phyloP scores from a whole-genome alignment of 352 stramenopile genomes.

The Blastocystis sp. region DNA sequence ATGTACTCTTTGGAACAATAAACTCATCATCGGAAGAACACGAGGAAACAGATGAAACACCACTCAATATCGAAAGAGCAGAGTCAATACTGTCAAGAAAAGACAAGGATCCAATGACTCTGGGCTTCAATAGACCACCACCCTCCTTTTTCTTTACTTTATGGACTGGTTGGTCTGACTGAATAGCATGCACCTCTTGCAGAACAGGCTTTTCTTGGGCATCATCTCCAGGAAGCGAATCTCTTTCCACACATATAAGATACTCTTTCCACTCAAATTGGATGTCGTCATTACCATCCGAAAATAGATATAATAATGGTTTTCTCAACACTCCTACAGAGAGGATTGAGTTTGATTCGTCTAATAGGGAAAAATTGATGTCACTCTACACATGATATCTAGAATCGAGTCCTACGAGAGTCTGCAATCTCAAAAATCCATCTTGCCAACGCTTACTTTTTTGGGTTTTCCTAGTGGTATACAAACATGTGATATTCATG shows the following conservation, averaged over 20 bases:
- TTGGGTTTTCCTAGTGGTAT: conserved; percentile 39
- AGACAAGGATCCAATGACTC: background rate
- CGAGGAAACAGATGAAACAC: background rate
- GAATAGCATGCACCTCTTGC: background rate
- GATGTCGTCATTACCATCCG: background rate
- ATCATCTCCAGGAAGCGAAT: background rate
- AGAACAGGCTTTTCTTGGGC: background rate
- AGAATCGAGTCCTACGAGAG: background rate
- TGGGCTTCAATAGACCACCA: background rate
- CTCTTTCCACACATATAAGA: conserved; percentile 24
- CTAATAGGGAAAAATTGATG: background rate
- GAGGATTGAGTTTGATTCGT: background rate
- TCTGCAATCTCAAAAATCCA: background rate
- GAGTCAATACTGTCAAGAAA: background rate
- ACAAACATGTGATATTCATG: conserved; percentile 24
- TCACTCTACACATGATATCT: background rate
- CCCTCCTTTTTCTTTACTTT: background rate
- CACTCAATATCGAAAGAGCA: background rate
- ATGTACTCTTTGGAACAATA: too few relatives aligned
- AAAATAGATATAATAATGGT: background rate
- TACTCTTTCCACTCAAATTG: conserved; percentile 20
- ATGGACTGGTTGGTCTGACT: background rate
- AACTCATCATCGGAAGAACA: background rate
- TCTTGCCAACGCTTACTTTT: conserved; percentile 51
- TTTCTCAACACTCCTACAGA: background rate